A percentile compares a stretch with the other conserved stretches of the same genome.
Conservation (phyloP, 805 yeast species). For the Aciculoconidium aculeatum region DNA sequence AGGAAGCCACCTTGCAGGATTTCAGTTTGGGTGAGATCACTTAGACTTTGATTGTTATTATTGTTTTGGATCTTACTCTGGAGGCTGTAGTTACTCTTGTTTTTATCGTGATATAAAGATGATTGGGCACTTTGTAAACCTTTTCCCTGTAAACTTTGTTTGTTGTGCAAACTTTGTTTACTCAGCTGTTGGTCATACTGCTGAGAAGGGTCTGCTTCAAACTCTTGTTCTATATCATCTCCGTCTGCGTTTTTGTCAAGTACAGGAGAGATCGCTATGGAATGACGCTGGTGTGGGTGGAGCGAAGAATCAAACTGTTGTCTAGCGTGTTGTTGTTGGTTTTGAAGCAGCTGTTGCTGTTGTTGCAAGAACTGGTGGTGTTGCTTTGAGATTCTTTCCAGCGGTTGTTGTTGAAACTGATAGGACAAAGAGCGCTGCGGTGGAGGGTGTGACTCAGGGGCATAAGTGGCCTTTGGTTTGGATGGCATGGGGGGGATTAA, state of each 20-base stretch:
- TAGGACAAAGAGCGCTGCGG: background rate
- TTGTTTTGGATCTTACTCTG: slow-evolving; percentile 1
- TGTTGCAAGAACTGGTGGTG: slow-evolving; percentile 5
- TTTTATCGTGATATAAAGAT: background rate
- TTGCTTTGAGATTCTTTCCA: background rate
- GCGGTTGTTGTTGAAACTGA: background rate
- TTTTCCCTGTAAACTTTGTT: background rate
- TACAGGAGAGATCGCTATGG: slow-evolving; percentile 23
- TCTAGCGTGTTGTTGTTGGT: slow-evolving; percentile 1
- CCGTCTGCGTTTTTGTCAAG: slow-evolving; percentile 4
- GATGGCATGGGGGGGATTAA: slow-evolving; percentile 32
- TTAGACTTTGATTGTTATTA: background rate
- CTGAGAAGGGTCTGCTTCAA: background rate
- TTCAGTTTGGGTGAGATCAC: background rate
- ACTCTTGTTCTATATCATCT: slow-evolving; percentile 4
- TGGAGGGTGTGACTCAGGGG: slow-evolving; percentile 4
- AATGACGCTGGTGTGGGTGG: slow-evolving; percentile 19
- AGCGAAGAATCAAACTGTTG: background rate
- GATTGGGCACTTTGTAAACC: background rate
- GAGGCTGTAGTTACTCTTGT: background rate
- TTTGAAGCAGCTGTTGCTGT: slow-evolving; percentile 1
- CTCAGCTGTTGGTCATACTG: slow-evolving; percentile 2
- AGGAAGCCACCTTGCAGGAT: background rate
- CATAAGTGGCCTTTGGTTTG: slow-evolving; percentile 13
- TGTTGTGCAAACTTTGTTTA: slow-evolving; percentile 1